phyloP scores from a whole-genome alignment of 2,329 filamentous ascomycete species.

The Colletotrichum sp. region DNA sequence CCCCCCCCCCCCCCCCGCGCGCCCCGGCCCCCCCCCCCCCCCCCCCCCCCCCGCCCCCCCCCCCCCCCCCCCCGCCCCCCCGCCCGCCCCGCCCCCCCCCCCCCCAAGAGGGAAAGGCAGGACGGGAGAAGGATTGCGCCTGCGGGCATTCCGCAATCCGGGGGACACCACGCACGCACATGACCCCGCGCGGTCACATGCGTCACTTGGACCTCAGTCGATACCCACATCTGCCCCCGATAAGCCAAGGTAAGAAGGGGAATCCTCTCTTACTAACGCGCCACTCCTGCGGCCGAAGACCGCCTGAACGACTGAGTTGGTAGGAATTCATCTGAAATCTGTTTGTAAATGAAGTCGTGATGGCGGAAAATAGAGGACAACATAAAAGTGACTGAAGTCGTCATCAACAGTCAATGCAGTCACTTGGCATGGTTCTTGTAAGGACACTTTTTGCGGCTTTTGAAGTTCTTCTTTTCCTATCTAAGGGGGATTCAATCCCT shows the following conservation, averaged over 20 bases:
- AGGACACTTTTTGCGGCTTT: neutral
- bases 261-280: neutral
- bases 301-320: neutral
- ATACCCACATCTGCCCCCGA: neutral
- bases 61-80: no score
- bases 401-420: neutral
- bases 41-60: no score
- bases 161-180: neutral
- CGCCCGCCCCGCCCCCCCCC: no score
- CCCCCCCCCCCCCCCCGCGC: no score
- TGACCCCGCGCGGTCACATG: conserved; percentile 13
- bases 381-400: neutral
- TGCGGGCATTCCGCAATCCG: neutral
- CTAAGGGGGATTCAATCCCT: neutral
- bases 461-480: neutral
- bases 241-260: neutral
- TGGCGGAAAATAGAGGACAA: neutral
- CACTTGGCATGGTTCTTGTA: neutral
- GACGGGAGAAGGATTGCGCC: neutral
- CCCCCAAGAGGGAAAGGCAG: neutral
- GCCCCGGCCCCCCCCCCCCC: no score
- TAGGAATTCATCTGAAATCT: neutral
- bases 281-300: neutral
- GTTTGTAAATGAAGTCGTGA: neutral
- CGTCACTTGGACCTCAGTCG: neutral